These are phyloP conservation scores for Auricularia sp. DNA, from an alignment of 768 basidiomycete genomes.

Conservation along the genomic window DNA sequence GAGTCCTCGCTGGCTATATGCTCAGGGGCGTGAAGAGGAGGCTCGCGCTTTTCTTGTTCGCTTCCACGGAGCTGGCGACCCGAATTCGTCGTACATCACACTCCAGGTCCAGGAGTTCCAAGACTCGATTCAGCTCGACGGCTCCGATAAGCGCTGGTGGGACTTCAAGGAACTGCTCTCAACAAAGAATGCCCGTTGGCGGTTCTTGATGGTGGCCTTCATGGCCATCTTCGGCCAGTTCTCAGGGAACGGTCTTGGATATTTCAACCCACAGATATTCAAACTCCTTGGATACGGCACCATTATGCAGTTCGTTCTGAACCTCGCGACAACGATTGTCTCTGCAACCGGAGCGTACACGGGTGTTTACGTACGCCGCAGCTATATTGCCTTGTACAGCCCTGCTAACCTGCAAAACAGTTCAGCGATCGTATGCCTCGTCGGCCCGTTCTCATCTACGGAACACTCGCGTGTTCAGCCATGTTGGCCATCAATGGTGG, in stretches of 20 bases:
- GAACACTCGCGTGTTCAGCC: slow-evolving; percentile 20
- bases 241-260: slow-evolving; percentile 47
- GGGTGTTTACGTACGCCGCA: slow-evolving; percentile 11
- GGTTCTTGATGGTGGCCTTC: slow-evolving; percentile 19
- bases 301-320: slow-evolving; percentile 24
- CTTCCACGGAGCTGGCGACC: slow-evolving; percentile 45
- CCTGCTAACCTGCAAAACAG: slow-evolving; percentile 5
- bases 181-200: slow-evolving; percentile 37
- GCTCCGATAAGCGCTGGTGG: slow-evolving; percentile 49
- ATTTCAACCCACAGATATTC: slow-evolving; percentile 23
- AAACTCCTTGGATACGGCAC: slow-evolving; percentile 11
- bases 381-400: neutral
- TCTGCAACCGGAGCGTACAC: slow-evolving; percentile 22
- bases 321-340: slow-evolving; percentile 24
- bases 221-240: slow-evolving; percentile 45
- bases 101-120: slow-evolving; percentile 45
- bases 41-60: slow-evolving; percentile 38
- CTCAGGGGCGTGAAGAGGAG: slow-evolving; percentile 38
- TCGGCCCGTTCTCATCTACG: slow-evolving; percentile 22
- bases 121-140: slow-evolving; percentile 38
- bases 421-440: slow-evolving; percentile 23
- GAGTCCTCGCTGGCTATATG: slow-evolving; percentile 48
- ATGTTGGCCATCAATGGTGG: slow-evolving; percentile 18
- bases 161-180: slow-evolving; percentile 41
- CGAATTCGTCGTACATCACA: slow-evolving; percentile 39